Conservation (phyloP, 345 rosid species). For the Rhodamnia argentea region DNA sequence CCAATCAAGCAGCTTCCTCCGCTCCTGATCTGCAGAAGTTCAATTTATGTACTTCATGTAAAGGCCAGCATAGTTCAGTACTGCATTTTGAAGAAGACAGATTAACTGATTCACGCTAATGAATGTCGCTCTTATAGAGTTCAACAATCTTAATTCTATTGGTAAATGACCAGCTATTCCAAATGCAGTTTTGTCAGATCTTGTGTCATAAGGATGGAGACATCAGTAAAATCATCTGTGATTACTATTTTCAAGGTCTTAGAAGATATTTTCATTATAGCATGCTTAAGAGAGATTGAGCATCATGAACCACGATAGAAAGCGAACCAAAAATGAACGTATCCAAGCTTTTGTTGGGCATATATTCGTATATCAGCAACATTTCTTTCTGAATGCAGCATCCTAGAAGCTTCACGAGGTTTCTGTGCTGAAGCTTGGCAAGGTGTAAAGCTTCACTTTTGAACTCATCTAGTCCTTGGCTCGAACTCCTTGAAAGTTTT, state of each 20-base stretch:
- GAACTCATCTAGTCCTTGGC: slow-evolving; percentile 32
- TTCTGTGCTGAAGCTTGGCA: slow-evolving; percentile 38
- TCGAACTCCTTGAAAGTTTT: slow-evolving; percentile 26
- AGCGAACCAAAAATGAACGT: slow-evolving; percentile 21
- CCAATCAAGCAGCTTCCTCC: slow-evolving; percentile 15
- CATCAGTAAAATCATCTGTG: too few relatives aligned
- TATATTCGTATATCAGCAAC: not conserved
- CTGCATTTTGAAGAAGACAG: too few relatives aligned
- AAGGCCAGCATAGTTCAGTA: not conserved
- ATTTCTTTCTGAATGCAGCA: slow-evolving; percentile 12
- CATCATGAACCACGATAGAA: too few relatives aligned
- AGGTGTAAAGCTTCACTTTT: slow-evolving; percentile 27
- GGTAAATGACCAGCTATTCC: too few relatives aligned
- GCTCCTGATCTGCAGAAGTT: slow-evolving; percentile 7
- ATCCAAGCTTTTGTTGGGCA: not conserved
- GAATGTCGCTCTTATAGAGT: too few relatives aligned
- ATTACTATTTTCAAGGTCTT: not conserved
- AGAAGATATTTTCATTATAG: not conserved
- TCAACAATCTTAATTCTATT: too few relatives aligned
- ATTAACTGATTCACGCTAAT: too few relatives aligned
- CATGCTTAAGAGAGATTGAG: not conserved
- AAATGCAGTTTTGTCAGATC: too few relatives aligned
- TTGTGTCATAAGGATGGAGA: too few relatives aligned
- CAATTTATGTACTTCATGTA: not conserved
- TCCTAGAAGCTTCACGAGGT: slow-evolving; percentile 31